Percentiles rank a stretch among this genome's conserved stretches.
Evolutionary conservation across 768 basidiomycete genomes (phyloP).

Genomic region (Pisolithus albus): DNA sequence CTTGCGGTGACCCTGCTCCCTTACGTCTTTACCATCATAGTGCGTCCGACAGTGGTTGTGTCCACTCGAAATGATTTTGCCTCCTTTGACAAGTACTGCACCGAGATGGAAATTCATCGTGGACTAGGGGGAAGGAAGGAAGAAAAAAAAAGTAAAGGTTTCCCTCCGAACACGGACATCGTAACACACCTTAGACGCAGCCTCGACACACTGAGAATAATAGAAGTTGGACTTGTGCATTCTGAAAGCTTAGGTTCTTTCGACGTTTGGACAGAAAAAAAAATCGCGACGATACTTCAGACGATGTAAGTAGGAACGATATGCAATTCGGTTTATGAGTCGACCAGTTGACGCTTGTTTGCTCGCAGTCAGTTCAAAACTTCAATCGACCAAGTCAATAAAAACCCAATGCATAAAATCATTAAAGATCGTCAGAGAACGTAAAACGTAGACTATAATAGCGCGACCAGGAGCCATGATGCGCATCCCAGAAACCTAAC

Average conservation of each 20-base stretch:
- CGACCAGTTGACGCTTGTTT: neutral
- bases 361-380: no score
- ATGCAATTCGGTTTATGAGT: neutral
- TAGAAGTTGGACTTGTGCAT: conserved; percentile 41
- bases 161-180: neutral
- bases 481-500: neutral
- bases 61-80: conserved; percentile 46
- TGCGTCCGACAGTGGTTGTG: conserved; percentile 50
- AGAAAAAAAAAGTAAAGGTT: neutral
- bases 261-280: no score
- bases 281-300: no score
- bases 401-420: neutral
- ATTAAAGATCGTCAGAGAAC: neutral
- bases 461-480: no score
- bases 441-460: no score
- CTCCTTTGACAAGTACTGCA: conserved; percentile 42
- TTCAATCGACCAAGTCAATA: neutral
- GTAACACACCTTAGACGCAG: conserved; percentile 34
- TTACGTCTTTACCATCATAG: conserved; percentile 41
- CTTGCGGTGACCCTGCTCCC: conserved; percentile 35
- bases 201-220: conserved; percentile 43
- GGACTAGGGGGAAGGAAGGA: conserved; percentile 19
- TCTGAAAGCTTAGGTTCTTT: no score
- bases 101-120: conserved; percentile 44
- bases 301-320: no score